Evolutionary conservation across 1,284 basidiomycete species (phyloP).

Genomic region (Ustilago vetiveriae): DNA sequence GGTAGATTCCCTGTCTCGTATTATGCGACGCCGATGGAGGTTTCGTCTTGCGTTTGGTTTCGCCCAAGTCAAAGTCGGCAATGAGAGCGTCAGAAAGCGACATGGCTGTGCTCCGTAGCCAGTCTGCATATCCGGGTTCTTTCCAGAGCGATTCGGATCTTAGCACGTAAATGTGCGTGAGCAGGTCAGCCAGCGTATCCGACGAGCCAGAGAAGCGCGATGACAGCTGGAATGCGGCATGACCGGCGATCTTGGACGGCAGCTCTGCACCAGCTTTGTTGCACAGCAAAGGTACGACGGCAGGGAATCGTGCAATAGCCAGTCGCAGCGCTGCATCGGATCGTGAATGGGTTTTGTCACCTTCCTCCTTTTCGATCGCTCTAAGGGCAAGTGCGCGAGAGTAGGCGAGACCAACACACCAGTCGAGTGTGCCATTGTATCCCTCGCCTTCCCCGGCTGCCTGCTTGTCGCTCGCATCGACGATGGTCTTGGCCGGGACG

Average conservation of each 20-base stretch:
- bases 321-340: slow-evolving; percentile 49
- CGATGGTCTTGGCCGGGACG: slow-evolving; percentile 39
- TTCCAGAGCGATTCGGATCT: slow-evolving; percentile 63
- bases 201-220: slow-evolving; percentile 10
- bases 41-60: slow-evolving; percentile 3
- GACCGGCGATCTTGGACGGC: slow-evolving; percentile 30
- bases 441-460: slow-evolving; percentile 29
- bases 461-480: slow-evolving; percentile 43
- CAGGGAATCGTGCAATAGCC: slow-evolving; percentile 59
- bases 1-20: slow-evolving; percentile 55
- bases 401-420: slow-evolving; percentile 59
- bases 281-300: slow-evolving; percentile 52
- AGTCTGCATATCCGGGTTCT: slow-evolving; percentile 42
- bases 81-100: slow-evolving; percentile 18
- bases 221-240: slow-evolving; percentile 22
- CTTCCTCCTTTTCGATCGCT: slow-evolving; percentile 53
- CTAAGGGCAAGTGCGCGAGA: slow-evolving; percentile 57
- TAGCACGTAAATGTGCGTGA: slow-evolving; percentile 60
- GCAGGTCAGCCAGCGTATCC: slow-evolving; percentile 49
- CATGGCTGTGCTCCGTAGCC: slow-evolving; percentile 49
- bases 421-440: slow-evolving; percentile 56
- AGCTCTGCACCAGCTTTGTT: slow-evolving; percentile 54
- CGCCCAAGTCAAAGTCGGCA: slow-evolving; percentile 14
- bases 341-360: slow-evolving; percentile 31
- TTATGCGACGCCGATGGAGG: slow-evolving; percentile 24